Conservation (phyloP, 2,329 filamentous ascomycete species). For the Neofusicoccum laricinum region DNA sequence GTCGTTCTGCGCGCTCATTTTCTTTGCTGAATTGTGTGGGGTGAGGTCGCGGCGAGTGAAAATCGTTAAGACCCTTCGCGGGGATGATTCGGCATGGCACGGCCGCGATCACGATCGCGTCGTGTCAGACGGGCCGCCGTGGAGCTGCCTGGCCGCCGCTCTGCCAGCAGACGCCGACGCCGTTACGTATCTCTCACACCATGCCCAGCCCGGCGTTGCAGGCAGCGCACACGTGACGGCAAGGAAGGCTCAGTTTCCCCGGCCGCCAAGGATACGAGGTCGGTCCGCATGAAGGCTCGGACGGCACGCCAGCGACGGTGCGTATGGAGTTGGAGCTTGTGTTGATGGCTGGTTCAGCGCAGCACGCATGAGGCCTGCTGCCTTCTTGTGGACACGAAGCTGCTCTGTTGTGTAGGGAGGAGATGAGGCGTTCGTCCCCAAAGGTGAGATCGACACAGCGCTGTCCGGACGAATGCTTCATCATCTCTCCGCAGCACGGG, state of each 20-base stretch:
- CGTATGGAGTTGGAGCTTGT: constrained; percentile 2
- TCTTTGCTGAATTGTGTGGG: constrained; percentile 11
- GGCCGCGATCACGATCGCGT: constrained; percentile 8
- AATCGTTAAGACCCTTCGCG: constrained; percentile 8
- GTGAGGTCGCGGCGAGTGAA: constrained; percentile 8
- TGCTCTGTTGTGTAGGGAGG: not conserved
- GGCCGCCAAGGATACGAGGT: not conserved
- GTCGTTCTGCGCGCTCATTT: constrained; percentile 5
- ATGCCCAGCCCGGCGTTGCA: not conserved
- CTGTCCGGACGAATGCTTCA: not conserved
- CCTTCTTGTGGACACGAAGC: not conserved
- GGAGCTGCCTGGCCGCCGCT: not conserved
- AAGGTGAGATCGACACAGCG: not conserved
- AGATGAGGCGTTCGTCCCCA: not conserved
- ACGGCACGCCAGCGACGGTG: not conserved
- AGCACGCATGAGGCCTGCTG: not conserved
- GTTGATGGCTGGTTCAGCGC: not conserved
- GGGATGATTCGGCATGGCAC: constrained; percentile 4
- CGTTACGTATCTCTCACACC: constrained; percentile 6
- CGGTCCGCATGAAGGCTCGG: not conserved
- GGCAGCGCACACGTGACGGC: not conserved
- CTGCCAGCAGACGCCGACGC: not conserved
- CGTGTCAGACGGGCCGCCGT: constrained; percentile 5
- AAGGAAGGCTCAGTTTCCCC: not conserved
- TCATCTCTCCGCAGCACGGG: constrained; percentile 2